phyloP scores from a whole-genome alignment of 352 stramenopile genomes.

The Labyrinthula sp. region DNA sequence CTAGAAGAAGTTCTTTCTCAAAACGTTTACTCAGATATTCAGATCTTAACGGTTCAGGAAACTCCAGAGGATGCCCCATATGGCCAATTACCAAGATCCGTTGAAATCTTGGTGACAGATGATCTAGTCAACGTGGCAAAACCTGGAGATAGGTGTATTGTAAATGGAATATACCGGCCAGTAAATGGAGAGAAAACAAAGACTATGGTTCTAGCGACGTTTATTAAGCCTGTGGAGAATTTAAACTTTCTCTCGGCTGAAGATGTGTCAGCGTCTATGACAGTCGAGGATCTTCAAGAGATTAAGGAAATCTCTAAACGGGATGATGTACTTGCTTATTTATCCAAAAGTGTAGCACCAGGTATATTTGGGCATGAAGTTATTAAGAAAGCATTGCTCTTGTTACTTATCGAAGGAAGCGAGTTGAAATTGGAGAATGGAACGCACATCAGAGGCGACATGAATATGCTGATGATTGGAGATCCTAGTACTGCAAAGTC shows the following conservation, averaged over 20 bases:
- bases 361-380: conserved; percentile 91
- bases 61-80: conserved; percentile 84
- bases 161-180: conserved; percentile 52
- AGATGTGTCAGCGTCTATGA: conserved; percentile 70
- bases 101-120: conserved; percentile 91
- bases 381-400: conserved; percentile 80
- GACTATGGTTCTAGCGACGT: conserved; percentile 3
- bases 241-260: conserved; percentile 31
- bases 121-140: conserved; percentile 96
- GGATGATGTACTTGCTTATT: conserved; percentile 62
- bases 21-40: conserved; percentile 95
- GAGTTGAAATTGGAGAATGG: conserved; percentile 93
- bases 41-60: conserved; percentile 74
- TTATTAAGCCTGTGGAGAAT: conserved; percentile 21
- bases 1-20: too few relatives aligned
- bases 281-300: conserved; percentile 60
- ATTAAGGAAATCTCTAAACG: conserved; percentile 72
- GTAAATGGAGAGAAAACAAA: conserved; percentile 41
- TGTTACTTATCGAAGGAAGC: conserved; percentile 63
- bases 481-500: conserved; percentile 96
- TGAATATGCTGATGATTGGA: conserved; percentile 90
- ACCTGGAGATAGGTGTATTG: conserved; percentile 75
- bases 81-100: conserved; percentile 82
- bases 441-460: conserved; percentile 95
- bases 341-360: conserved; percentile 76